These are phyloP conservation scores for Pyrus pyrifolia DNA, from an alignment of 306 rosid species.

Conservation along the genomic window DNA sequence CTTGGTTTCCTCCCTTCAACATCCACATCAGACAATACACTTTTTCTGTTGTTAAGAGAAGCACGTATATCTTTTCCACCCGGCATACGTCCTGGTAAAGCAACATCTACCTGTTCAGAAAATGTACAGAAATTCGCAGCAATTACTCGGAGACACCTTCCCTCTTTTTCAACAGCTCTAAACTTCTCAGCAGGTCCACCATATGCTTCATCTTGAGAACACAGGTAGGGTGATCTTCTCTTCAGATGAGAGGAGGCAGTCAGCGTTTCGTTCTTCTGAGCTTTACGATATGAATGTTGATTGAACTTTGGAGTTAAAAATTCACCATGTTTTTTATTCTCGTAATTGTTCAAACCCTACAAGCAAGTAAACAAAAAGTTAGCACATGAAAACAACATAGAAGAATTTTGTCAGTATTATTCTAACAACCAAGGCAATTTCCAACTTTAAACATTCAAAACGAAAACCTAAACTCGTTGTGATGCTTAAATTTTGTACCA, in stretches of 20 bases:
- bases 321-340: constrained; percentile 32
- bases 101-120: constrained; percentile 35
- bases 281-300: constrained; percentile 20
- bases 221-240: constrained; percentile 34
- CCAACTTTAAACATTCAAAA: background rate
- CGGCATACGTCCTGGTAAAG: constrained; percentile 37
- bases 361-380: constrained; percentile 16
- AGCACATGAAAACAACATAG: constrained; percentile 11
- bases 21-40: constrained; percentile 30
- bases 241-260: constrained; percentile 43
- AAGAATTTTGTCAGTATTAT: background rate
- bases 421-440: background rate
- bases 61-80: constrained; percentile 35
- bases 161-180: constrained; percentile 50
- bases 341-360: constrained; percentile 51
- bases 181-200: constrained; percentile 51
- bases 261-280: constrained; percentile 33
- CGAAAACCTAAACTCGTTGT: background rate
- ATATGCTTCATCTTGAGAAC: constrained; percentile 45
- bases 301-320: constrained; percentile 20
- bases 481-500: background rate
- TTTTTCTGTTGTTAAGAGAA: constrained; percentile 35
- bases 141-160: constrained; percentile 32
- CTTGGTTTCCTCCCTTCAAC: constrained; percentile 37
- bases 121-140: constrained; percentile 33